These are phyloP conservation scores for Alloteropsis angusta DNA, from an alignment of 202 grass and related monocot species.

Conservation along the genomic window DNA sequence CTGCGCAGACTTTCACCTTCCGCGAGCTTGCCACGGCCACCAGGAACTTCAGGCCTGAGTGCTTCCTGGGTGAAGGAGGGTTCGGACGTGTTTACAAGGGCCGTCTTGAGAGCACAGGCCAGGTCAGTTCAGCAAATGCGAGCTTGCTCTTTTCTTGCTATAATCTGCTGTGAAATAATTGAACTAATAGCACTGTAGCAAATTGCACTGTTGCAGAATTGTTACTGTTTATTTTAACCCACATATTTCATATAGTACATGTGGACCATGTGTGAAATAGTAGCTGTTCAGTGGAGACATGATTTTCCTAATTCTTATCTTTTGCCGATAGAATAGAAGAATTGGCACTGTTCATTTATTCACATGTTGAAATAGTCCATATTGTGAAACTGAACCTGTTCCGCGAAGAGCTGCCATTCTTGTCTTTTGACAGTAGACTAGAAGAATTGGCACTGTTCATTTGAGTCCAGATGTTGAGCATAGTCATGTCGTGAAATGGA, in stretches of 20 bases:
- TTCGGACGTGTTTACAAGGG: slow-evolving; percentile 91
- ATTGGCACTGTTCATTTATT: not conserved
- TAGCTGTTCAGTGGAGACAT: not conserved
- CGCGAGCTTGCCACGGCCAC: slow-evolving; percentile 66
- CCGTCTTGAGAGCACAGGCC: slow-evolving; percentile 60
- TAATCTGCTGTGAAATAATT: not conserved
- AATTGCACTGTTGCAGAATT: not conserved
- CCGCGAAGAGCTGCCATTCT: not conserved
- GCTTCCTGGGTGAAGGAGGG: slow-evolving; percentile 83
- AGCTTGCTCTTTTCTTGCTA: not conserved
- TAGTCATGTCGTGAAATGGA: not conserved
- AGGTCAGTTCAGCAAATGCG: slow-evolving; percentile 30
- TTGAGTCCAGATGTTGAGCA: not conserved
- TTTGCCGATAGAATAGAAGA: not conserved
- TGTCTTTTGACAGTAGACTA: not conserved
- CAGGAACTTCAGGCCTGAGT: slow-evolving; percentile 76
- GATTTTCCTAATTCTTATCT: not conserved
- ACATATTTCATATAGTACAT: not conserved
- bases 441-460: not conserved
- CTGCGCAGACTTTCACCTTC: slow-evolving; percentile 85
- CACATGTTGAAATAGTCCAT: not conserved
- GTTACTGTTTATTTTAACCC: not conserved
- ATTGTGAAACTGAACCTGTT: not conserved
- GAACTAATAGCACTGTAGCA: not conserved
- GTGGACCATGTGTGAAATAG: not conserved